These are phyloP conservation scores for Lavandula angustifolia DNA, from an alignment of 257 asterid species.

Conservation along the genomic window DNA sequence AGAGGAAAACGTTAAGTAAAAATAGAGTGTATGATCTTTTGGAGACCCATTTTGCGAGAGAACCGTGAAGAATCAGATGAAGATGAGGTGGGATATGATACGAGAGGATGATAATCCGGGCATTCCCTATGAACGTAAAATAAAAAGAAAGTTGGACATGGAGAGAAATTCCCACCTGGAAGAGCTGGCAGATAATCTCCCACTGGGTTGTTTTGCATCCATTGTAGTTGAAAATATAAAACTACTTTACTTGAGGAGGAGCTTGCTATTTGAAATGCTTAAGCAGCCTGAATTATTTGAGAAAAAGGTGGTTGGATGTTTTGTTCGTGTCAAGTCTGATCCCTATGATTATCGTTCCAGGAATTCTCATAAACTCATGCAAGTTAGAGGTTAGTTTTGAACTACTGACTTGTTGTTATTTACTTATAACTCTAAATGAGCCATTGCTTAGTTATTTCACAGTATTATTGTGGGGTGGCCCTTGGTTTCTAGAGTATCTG, in stretches of 20 bases:
- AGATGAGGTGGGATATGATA: conserved; percentile 41
- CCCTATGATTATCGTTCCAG: conserved; percentile 44
- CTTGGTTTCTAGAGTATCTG: conserved; percentile 14
- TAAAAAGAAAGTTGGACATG: conserved; percentile 34
- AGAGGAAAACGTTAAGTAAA: conserved; percentile 42
- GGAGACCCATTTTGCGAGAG: conserved; percentile 61
- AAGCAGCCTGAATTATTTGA: conserved; percentile 60
- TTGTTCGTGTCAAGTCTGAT: conserved; percentile 58
- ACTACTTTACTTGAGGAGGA: conserved; percentile 74
- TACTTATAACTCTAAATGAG: not conserved
- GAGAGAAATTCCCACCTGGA: conserved; percentile 34
- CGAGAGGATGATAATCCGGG: conserved; percentile 35
- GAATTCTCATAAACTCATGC: conserved; percentile 59
- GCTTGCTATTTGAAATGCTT: conserved; percentile 52
- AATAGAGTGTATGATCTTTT: conserved; percentile 51
- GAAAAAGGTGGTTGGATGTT: conserved; percentile 71
- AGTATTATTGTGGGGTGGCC: not conserved
- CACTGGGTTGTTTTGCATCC: conserved; percentile 53
- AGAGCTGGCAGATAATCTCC: conserved; percentile 30
- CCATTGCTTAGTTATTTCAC: conserved; percentile 27
- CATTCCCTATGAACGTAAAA: conserved; percentile 30
- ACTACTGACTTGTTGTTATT: conserved; percentile 19
- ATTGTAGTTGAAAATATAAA: conserved; percentile 63
- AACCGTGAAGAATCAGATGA: conserved; percentile 55
- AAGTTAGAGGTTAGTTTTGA: conserved; percentile 67